These are phyloP conservation scores for Botrytis tulipae DNA, from an alignment of 2,329 filamentous ascomycete genomes.

Conservation along the genomic window DNA sequence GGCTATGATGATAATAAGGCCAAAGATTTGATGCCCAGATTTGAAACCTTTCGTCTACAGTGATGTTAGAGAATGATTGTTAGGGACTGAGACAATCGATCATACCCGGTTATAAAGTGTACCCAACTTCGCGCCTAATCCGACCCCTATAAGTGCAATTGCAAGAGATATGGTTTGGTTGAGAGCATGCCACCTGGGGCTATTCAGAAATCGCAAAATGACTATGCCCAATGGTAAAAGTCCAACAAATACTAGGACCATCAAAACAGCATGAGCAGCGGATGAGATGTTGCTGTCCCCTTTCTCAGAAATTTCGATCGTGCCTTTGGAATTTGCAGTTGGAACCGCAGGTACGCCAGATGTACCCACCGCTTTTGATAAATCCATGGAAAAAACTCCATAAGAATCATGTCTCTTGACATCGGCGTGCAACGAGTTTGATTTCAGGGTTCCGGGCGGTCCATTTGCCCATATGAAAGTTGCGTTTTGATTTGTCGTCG, in stretches of 20 bases:
- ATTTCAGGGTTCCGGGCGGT: constrained; percentile 45
- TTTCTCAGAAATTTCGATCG: constrained; percentile 44
- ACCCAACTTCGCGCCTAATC: constrained; percentile 49
- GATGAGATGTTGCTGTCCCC: constrained; percentile 35
- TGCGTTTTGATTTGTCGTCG: constrained; percentile 45
- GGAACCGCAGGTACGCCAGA: constrained; percentile 44
- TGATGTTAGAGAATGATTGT: constrained; percentile 3
- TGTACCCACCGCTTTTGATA: constrained; percentile 50
- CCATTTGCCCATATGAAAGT: constrained; percentile 58
- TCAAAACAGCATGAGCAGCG: constrained; percentile 44
- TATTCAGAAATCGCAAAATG: constrained; percentile 51
- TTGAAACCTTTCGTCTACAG: constrained; percentile 52
- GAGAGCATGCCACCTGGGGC: constrained; percentile 54
- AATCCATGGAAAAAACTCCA: constrained; percentile 56
- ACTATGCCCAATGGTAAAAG: constrained; percentile 57
- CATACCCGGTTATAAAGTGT: constrained; percentile 57
- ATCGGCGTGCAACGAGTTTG: constrained; percentile 44
- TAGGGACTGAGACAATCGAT: constrained; percentile 14
- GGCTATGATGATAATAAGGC: constrained; percentile 52
- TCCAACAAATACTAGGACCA: constrained; percentile 55
- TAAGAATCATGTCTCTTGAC: constrained; percentile 54
- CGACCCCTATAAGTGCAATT: constrained; percentile 50
- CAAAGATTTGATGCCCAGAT: constrained; percentile 57
- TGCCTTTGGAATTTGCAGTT: constrained; percentile 29
- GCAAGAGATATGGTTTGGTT: constrained; percentile 52